Evolutionary conservation across 2,329 filamentous ascomycete species (phyloP).

Genomic region (Venturia carpophila): DNA sequence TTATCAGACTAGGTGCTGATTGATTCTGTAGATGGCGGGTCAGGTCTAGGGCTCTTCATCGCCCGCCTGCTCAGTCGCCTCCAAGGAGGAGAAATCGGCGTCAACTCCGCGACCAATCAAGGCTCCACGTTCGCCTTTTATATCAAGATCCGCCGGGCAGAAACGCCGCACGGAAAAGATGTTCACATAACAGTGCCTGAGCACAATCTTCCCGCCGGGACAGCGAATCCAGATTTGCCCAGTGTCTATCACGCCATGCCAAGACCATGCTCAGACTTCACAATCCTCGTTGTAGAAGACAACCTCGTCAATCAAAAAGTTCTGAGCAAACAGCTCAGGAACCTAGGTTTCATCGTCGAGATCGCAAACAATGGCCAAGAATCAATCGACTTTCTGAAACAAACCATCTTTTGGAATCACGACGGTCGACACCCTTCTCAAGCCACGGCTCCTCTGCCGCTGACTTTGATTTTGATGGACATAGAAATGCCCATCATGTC

Average conservation of each 20-base stretch:
- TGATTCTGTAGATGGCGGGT: slow-evolving; percentile 24
- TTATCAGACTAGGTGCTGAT: no score
- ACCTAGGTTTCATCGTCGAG: slow-evolving; percentile 26
- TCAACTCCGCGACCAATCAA: slow-evolving; percentile 48
- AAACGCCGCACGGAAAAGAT: slow-evolving; percentile 7
- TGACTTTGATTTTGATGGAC: slow-evolving; percentile 18
- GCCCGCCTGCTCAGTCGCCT: slow-evolving; percentile 58
- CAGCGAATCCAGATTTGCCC: neutral
- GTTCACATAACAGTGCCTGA: neutral
- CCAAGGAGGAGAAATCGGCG: slow-evolving; percentile 63
- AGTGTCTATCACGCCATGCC: neutral
- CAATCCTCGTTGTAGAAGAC: slow-evolving; percentile 27
- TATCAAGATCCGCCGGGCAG: slow-evolving; percentile 42
- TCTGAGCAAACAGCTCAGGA: slow-evolving; percentile 28
- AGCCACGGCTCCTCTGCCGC: neutral
- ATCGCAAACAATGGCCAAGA: slow-evolving; percentile 30
- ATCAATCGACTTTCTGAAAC: slow-evolving; percentile 22
- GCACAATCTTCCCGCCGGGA: slow-evolving; percentile 8
- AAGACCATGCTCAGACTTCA: slow-evolving; percentile 12
- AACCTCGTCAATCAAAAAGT: slow-evolving; percentile 33
- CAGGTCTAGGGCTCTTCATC: slow-evolving; percentile 63
- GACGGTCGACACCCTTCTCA: neutral
- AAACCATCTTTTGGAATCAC: slow-evolving; percentile 10
- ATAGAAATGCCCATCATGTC: slow-evolving; percentile 19
- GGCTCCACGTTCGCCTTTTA: slow-evolving; percentile 63